A percentile compares a stretch with the other conserved stretches of the same genome.
Conservation (phyloP, 2,329 filamentous ascomycete genomes). For the Knoxdaviesia capensis region DNA sequence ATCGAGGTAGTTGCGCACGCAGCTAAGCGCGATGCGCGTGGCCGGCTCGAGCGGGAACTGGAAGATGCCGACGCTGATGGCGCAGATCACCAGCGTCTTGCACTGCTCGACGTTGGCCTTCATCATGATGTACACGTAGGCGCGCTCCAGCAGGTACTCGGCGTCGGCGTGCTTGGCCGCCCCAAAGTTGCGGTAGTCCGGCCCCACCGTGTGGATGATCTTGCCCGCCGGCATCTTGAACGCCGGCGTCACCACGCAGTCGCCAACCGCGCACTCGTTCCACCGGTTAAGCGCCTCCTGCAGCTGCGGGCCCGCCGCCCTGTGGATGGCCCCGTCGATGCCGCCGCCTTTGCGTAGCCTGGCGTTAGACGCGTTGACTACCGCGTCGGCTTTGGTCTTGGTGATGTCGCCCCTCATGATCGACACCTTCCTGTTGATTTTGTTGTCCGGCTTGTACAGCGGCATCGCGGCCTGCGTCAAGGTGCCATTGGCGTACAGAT, state of each 20-base stretch:
- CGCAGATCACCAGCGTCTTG: constrained; percentile 61
- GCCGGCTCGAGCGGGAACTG: constrained; percentile 63
- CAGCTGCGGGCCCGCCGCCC: constrained; percentile 53
- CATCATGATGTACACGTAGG: constrained; percentile 54
- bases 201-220: constrained; percentile 83
- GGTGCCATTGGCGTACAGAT: too few relatives aligned
- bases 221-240: constrained; percentile 57
- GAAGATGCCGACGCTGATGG: constrained; percentile 76
- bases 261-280: constrained; percentile 50
- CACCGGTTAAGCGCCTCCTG: constrained; percentile 9
- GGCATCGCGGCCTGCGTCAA: too few relatives aligned
- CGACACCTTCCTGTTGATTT: constrained; percentile 49
- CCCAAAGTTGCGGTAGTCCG: constrained; percentile 39
- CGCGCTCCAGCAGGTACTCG: constrained; percentile 28
- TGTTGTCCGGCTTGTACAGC: not conserved
- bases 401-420: constrained; percentile 68
- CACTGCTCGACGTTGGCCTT: constrained; percentile 49
- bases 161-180: constrained; percentile 17
- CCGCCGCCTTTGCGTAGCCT: constrained; percentile 72
- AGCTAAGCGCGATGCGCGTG: constrained; percentile 46
- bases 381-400: constrained; percentile 53
- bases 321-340: constrained; percentile 75
- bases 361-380: constrained; percentile 83
- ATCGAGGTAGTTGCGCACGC: constrained; percentile 35
- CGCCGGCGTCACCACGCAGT: constrained; percentile 70